Percentiles rank a stretch among this genome's conserved stretches.
These are phyloP conservation scores for Sindora glabra DNA, from an alignment of 306 rosid species.

Conservation along the genomic window DNA sequence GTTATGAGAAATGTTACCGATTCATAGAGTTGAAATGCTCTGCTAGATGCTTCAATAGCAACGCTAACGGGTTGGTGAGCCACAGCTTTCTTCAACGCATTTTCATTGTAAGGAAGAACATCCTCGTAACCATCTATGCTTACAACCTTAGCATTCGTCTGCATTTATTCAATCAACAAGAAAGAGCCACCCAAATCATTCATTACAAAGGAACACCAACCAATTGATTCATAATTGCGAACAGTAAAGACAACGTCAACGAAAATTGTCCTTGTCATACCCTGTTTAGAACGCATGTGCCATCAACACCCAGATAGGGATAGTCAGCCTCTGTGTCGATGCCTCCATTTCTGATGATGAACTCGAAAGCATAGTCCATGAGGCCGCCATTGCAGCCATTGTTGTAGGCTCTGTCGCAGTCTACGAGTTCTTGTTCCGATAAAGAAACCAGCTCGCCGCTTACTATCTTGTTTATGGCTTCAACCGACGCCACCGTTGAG, in stretches of 20 bases:
- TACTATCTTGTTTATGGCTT: constrained; percentile 52
- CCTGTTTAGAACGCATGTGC: constrained; percentile 30
- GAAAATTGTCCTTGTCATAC: background rate
- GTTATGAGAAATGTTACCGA: constrained; percentile 13
- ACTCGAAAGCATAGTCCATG: constrained; percentile 68
- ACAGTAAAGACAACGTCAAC: background rate
- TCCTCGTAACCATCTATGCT: constrained; percentile 75
- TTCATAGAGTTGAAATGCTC: constrained; percentile 55
- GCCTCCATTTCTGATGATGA: constrained; percentile 58
- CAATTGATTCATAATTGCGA: constrained; percentile 16
- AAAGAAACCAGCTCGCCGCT: constrained; percentile 38
- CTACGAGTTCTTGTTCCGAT: constrained; percentile 64
- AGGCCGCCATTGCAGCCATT: constrained; percentile 62
- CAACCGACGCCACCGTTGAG: constrained; percentile 56
- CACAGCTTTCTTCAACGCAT: constrained; percentile 38
- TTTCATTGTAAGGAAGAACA: constrained; percentile 57
- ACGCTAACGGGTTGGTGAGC: constrained; percentile 43
- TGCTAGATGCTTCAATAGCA: constrained; percentile 48
- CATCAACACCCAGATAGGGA: constrained; percentile 42
- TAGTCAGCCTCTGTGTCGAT: constrained; percentile 46
- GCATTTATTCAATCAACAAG: background rate
- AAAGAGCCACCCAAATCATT: background rate
- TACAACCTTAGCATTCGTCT: constrained; percentile 61
- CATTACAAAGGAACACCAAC: background rate
- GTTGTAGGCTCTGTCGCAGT: constrained; percentile 42